Base-by-base conservation (phyloP, 2,329 filamentous ascomycete species). In the Talaromyces sp. region DNA sequence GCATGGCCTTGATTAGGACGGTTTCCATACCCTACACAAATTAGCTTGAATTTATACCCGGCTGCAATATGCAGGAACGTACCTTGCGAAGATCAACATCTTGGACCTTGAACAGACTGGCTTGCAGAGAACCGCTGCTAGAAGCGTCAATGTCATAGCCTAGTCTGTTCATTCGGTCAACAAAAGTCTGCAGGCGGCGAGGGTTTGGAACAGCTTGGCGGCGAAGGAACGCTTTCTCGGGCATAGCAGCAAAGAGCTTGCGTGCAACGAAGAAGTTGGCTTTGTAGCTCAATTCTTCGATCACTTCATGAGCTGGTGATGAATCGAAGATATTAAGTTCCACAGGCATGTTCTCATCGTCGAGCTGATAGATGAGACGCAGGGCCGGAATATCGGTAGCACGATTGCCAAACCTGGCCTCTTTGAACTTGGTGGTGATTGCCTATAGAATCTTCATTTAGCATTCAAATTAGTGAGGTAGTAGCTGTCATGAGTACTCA, bases 341-440 rank as follows among this genome's bases (percentile, higher is more conserved):
- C 47, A 98, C 93, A 2, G 94, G 95, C 62, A 97, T 92, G 77
- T 98, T 98, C 83, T 99, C 95, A 71, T 99, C 95, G 71, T 99
- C 95, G 47, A 98, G 85, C 80, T 97, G 93, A 79, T 97, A 93
- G 67, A 98, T 83, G 56, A 99, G 85, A 65, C 95, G 90, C 61
- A 99, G 86, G 47, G 94, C 89, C 39, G 93, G 90, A 71, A 97
- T 91, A 13, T 90, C 88, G 69, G 90, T 87, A 50, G 88, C 88
- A 41, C 90, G 90, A 61, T 93, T 89, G 64, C 90, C 91, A 66
- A 97, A 90, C 66, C 95, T 90, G 59, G 87, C 84, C 80, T 97
- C 92, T 50, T 93, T 90, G 85, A 98, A 96, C 78, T 95, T 97
- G 74, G 93, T 90, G 5, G 93, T 88, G 69, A 97, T 87, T 70